Evolutionary conservation across 2,329 filamentous ascomycete species (phyloP), one percentile per base, ranked within the genome.

Genomic region (Aureobasidium leucospermi): DNA sequence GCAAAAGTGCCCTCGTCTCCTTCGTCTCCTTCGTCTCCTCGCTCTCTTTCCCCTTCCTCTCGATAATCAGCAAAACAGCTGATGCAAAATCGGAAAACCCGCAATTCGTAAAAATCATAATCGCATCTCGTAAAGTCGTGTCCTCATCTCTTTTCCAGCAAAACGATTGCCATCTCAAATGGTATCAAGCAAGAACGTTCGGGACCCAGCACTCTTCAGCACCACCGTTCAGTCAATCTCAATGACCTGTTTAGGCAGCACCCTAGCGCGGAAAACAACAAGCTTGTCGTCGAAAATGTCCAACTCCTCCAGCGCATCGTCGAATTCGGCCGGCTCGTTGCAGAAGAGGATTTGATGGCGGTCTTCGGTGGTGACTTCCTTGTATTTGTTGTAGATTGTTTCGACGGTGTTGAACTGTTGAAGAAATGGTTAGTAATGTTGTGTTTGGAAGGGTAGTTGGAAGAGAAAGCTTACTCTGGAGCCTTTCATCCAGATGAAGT

Each of bases 401-500:
- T 63, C 61, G 3, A 72, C 64, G 2, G 69, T 71, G n/a, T 64
- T 69, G 39, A 62, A 41, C 62, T 63, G 23, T n/a, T 9, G 15
- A 9, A 31, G 7, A 3, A 16, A 45, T 38, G 52, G 23, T 23
- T 4, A 23, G 3, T 23, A 23, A 23, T 23, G 23, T 23, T 23
- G 23, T 23, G 23, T 23, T 23, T 23, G 23, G 23, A 23, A 23
- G 23, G 23, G 23, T 23, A 23, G 3, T 23, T 23, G 3, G 23
- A 23, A 4, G 23, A 2, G 23, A 4, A 23, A 23, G 2, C 53
- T 31, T 60, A 63, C 61, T 9, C 63, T 59, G 52, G 69, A 67
- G 1, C 68, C 71, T 32, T 69, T 68, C 63, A 73, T 67, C 71
- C 69, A 71, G 6, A 68, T 59, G 47, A 69, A 67, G 42, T 70